Base-by-base conservation (phyloP, 2,329 filamentous ascomycete species). In the Paraphaeosphaeria sporulosa region DNA sequence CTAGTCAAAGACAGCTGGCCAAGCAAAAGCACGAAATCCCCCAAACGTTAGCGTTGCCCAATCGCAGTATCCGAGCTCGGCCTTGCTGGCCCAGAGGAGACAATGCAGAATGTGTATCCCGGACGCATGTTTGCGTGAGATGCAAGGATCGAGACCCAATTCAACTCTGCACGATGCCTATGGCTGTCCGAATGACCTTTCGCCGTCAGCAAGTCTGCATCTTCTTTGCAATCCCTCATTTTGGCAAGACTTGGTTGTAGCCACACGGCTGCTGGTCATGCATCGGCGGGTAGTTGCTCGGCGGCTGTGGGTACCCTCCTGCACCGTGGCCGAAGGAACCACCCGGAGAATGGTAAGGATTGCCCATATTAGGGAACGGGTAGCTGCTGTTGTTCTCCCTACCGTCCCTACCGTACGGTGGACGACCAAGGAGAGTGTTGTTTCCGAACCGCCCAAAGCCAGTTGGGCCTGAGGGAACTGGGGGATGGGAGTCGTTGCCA, bases 361-460 rank as follows among this genome's bases (percentile, higher is more conserved):
- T 54, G 46, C 46, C 46, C 6, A 23, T 43, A 15, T 10, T 46
- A 27, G 40, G 27, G 21, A 46, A 30, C 23, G 4, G 13, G 23
- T 62, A 43, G 15, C 63, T 61, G 17, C 63, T 61, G 15, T 69
- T 66, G 15, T 69, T 66, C 38, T 73, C 70, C 55, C 67, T 73
- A 55, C 52, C 63, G n/a, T 67, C 63, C 54, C 68, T 69, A 46
- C 60, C 60, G 9, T 60, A 52, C 9, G 64, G 49, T 40, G 42
- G 59, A 10, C 51, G 51, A 65, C 9, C 55, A 50, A 42, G 61
- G 55, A 68, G 66, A 70, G 36, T 65, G 61, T 32, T 64, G 61
- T 30, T 40, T 23, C 36, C 53, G 17, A 48, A 48, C 8, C 54
- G 48, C 38, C 48, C 32, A 3, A 42, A 47, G 30, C 46, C 53